Conservation (phyloP, 2,329 filamentous ascomycete genomes). For the Hypomyces rosellus region DNA sequence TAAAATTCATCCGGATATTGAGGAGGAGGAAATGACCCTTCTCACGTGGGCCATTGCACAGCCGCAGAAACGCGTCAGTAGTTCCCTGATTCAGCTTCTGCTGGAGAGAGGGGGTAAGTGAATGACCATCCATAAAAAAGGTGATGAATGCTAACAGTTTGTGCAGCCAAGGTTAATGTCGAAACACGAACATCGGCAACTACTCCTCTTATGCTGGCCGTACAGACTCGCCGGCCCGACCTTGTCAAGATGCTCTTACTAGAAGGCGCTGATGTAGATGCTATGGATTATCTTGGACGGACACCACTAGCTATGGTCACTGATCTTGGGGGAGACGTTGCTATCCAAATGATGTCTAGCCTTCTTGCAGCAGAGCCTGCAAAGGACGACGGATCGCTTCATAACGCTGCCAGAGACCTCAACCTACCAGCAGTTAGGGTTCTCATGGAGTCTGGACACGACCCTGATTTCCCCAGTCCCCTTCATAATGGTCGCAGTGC, state of each 20-base stretch:
- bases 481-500: conserved; percentile 57
- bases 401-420: conserved; percentile 56
- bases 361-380: conserved; percentile 51
- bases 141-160: conserved; percentile 12
- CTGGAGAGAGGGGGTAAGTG: conserved; percentile 38
- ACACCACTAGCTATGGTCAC: conserved; percentile 57
- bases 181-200: conserved; percentile 45
- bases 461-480: conserved; percentile 58
- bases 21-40: conserved; percentile 51
- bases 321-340: conserved; percentile 45
- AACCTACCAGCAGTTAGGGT: conserved; percentile 50
- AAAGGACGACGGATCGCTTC: conserved; percentile 59
- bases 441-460: conserved; percentile 53
- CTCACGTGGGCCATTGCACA: conserved; percentile 57
- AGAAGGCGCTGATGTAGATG: conserved; percentile 54
- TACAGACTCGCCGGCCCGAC: conserved; percentile 49
- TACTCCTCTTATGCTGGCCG: conserved; percentile 55
- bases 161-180: conserved; percentile 50
- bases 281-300: conserved; percentile 48
- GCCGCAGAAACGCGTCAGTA: conserved; percentile 57
- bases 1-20: conserved; percentile 38
- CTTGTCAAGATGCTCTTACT: conserved; percentile 51
- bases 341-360: conserved; percentile 47
- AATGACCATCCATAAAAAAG: background rate
- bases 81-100: conserved; percentile 49